Evolutionary conservation across 805 yeast species (phyloP).

Genomic region (Jamesozyma jinghongensis): DNA sequence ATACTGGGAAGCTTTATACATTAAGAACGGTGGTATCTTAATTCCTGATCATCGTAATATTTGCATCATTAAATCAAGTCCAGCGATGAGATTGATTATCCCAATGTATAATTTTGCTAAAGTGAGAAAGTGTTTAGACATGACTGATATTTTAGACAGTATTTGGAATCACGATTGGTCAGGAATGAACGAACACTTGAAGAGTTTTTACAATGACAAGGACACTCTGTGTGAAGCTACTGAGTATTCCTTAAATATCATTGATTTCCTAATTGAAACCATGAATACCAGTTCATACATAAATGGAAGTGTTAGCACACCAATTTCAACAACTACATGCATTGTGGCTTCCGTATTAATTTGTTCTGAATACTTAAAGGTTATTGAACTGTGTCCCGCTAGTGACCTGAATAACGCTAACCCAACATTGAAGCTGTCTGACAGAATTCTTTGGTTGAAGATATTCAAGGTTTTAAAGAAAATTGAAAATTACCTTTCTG

Average conservation of each 20-base stretch:
- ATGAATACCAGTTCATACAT: slow-evolving; percentile 23
- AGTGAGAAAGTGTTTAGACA: slow-evolving; percentile 51
- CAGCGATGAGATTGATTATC: slow-evolving; percentile 53
- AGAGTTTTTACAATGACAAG: slow-evolving; percentile 39
- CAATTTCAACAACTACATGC: slow-evolving; percentile 66
- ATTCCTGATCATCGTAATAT: slow-evolving; percentile 39
- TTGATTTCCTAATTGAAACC: slow-evolving; percentile 64
- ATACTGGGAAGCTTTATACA: slow-evolving; percentile 58
- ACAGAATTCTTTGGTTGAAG: slow-evolving; percentile 56
- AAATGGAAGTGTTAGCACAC: slow-evolving; percentile 39
- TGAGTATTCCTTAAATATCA: slow-evolving; percentile 46
- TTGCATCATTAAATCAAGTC: slow-evolving; percentile 37
- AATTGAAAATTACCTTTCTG: slow-evolving; percentile 49
- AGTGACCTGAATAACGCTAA: slow-evolving; percentile 13
- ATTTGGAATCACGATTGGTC: slow-evolving; percentile 62
- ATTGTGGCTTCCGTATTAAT: slow-evolving; percentile 47
- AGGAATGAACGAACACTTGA: slow-evolving; percentile 48
- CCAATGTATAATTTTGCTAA: slow-evolving; percentile 62
- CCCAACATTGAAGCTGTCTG: slow-evolving; percentile 34
- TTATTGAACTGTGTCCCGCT: slow-evolving; percentile 38
- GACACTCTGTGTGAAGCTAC: slow-evolving; percentile 60
- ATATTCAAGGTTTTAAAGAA: slow-evolving; percentile 51
- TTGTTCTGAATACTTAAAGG: slow-evolving; percentile 52
- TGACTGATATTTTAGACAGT: slow-evolving; percentile 49
- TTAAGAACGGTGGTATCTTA: slow-evolving; percentile 54